A percentile compares a stretch with the other conserved stretches of the same genome.
Evolutionary conservation across 2,329 filamentous ascomycete species (phyloP).

Genomic region (Aspergillus latus): DNA sequence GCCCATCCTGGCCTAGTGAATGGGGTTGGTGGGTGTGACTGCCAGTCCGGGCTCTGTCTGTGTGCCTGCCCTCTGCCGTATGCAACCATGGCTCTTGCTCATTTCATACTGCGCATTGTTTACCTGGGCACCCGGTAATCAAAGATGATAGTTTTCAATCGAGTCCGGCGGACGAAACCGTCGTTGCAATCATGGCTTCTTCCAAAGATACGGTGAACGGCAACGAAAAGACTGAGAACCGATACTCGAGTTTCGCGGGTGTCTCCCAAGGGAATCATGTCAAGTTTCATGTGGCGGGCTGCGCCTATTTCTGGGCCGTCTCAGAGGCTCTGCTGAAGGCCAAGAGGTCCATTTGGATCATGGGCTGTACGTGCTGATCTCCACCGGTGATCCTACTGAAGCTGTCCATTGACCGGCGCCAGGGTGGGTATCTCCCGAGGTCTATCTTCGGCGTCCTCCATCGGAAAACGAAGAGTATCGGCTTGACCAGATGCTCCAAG

Average conservation of each 20-base stretch:
- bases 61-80: not conserved
- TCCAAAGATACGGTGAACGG: not conserved
- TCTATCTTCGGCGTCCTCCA: not conserved
- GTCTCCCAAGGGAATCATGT: not conserved
- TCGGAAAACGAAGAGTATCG: not conserved
- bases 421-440: slow-evolving; percentile 5
- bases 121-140: not conserved
- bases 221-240: not conserved
- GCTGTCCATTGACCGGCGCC: not conserved
- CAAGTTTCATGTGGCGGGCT: not conserved
- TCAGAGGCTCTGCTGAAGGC: not conserved
- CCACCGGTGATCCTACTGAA: too few species aligned
- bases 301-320: slow-evolving; percentile 5
- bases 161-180: not conserved
- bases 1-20: too few species aligned
- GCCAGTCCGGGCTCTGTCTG: too few species aligned
- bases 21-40: too few species aligned
- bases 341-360: not conserved
- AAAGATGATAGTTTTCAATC: not conserved
- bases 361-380: not conserved
- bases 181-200: not conserved
- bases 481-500: not conserved
- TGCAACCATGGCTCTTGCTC: not conserved
- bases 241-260: not conserved
- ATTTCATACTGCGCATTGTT: not conserved